phyloP scores from a whole-genome alignment of 192 early-diverging fungal species.

The Coemansia sp. region DNA sequence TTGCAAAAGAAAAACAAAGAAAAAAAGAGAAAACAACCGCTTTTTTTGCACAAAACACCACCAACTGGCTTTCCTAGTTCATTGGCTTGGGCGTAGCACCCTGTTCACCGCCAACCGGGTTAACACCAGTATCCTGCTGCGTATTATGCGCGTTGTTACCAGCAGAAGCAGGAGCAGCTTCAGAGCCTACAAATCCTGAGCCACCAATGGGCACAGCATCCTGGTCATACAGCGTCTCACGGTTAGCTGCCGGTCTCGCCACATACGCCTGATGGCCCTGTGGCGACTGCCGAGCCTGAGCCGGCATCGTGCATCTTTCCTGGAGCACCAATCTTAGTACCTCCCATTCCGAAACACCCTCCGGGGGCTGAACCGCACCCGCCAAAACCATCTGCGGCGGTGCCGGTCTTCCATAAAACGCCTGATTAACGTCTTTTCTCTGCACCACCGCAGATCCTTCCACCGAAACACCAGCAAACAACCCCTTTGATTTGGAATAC shows the following conservation, averaged over 20 bases:
- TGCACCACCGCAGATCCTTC: constrained; percentile 85
- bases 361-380: constrained; percentile 71
- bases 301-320: constrained; percentile 47
- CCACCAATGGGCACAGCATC: constrained; percentile 20
- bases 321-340: constrained; percentile 40
- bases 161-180: neutral
- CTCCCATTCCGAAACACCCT: constrained; percentile 50
- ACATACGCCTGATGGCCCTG: constrained; percentile 8
- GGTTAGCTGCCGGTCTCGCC: neutral
- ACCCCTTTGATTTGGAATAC: constrained; percentile 89
- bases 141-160: neutral
- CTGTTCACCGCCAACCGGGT: too few relatives aligned
- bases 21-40: too few relatives aligned
- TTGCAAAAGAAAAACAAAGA: too few relatives aligned
- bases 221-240: constrained; percentile 47
- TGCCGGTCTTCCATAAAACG: constrained; percentile 80
- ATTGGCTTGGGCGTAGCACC: too few relatives aligned
- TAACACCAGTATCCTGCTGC: too few relatives aligned
- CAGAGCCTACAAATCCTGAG: neutral
- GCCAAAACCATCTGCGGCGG: constrained; percentile 77
- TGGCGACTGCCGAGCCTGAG: constrained; percentile 8
- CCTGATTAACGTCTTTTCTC: constrained; percentile 82
- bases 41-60: too few relatives aligned
- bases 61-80: too few relatives aligned
- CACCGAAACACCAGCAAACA: constrained; percentile 91